phyloP scores from a whole-genome alignment of 2,329 filamentous ascomycete genomes.

The Teratosphaeria viscida region DNA sequence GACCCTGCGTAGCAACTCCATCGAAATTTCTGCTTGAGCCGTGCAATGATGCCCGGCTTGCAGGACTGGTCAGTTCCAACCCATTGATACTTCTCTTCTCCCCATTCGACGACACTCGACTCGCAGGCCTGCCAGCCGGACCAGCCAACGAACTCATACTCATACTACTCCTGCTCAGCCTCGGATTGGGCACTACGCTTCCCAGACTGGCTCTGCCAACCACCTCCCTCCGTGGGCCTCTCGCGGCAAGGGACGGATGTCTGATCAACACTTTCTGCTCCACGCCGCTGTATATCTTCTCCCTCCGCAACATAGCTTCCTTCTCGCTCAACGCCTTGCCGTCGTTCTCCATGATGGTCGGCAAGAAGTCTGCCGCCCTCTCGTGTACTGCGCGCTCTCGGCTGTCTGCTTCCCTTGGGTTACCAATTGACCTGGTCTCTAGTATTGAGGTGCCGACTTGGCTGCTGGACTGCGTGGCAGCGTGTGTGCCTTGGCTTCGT shows the following conservation, averaged over 20 bases:
- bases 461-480: slow-evolving; percentile 12
- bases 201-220: background rate
- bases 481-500: slow-evolving; percentile 18
- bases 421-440: background rate
- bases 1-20: background rate
- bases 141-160: background rate
- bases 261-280: background rate
- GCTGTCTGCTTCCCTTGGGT: slow-evolving; percentile 19
- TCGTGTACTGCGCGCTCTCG: slow-evolving; percentile 30
- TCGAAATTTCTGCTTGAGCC: background rate
- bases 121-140: background rate
- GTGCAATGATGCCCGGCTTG: background rate
- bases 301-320: slow-evolving; percentile 36
- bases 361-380: slow-evolving; percentile 48
- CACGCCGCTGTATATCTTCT: slow-evolving; percentile 38
- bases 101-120: background rate
- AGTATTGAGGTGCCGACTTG: background rate
- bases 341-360: slow-evolving; percentile 40
- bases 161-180: background rate
- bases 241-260: background rate
- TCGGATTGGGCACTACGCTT: background rate
- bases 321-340: slow-evolving; percentile 39
- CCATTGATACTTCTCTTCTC: background rate
- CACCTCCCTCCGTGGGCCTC: background rate
- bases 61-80: background rate